Evolutionary conservation across 331 rosid genomes (phyloP), one percentile per base, ranked within the genome.

Genomic region (Dryas integrifolia): DNA sequence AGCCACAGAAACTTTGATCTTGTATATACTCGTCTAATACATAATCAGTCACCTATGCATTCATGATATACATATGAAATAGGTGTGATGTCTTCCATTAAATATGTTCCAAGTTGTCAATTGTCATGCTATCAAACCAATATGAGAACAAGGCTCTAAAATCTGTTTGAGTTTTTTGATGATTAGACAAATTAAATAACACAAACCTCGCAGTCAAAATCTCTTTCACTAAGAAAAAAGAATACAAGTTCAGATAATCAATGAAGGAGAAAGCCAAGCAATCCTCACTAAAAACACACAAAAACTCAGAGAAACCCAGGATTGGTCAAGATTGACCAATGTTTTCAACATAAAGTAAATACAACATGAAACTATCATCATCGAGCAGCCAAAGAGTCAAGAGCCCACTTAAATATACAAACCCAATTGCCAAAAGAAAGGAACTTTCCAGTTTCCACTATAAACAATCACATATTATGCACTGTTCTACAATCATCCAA

Each of bases 51-150:
- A 59, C 21, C 65, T 30, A 70, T 14, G 56, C 7, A 43, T 10
- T 10, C n/a, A 39, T 49, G 21, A 43, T 12, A 51, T 49, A 26
- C 10, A 14, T 18, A 8, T 13, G 16, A 30, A 48, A 62, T 10
- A 43, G 26, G 13, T 7, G 48, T 1, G 64, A 43, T 14, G 3
- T 67, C 56, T 46, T 30, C 67, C 11, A 78, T 65, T 59, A 35
- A 69, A 69, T 12, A 77, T 66, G 65, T 70, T 77, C 45, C 50
- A 57, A 80, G 45, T 47, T 26, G 65, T 77, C 83, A 67, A 39
- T 47, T 26, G 65, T 77, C 83, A 67, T 77, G 80, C 63, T 38
- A 72, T 66, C 66, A 16, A 76, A 76, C 47, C 67, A 80, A 74
- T 46, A 78, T 75, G 66, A 71, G 67, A 39, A 68, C 15, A 30